Percentiles rank a stretch among this genome's conserved stretches.
Evolutionary conservation across 2,329 filamentous ascomycete species (phyloP).

Genomic region (Dactylellina haptotyla): DNA sequence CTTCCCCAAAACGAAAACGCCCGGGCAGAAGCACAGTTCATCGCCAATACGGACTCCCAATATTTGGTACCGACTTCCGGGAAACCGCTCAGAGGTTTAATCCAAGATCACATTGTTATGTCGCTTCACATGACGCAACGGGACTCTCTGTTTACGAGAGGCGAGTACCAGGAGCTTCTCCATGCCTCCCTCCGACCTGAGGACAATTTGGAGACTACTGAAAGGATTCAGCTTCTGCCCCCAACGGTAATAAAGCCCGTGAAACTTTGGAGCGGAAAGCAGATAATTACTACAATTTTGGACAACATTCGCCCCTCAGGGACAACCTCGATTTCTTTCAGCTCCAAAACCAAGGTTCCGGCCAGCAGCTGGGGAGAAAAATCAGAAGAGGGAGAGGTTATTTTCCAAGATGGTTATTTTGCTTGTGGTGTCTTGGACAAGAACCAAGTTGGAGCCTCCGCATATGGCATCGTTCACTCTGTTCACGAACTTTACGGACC

Average conservation of each 20-base stretch:
- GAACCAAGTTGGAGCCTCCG: slow-evolving; percentile 87
- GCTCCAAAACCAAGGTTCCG: slow-evolving; percentile 75
- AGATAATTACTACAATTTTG: slow-evolving; percentile 89
- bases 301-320: slow-evolving; percentile 86
- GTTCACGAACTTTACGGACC: slow-evolving; percentile 94
- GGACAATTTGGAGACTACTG: slow-evolving; percentile 60
- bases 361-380: slow-evolving; percentile 81
- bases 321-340: slow-evolving; percentile 69
- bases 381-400: slow-evolving; percentile 80
- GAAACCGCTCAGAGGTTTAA: slow-evolving; percentile 91
- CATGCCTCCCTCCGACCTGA: slow-evolving; percentile 91
- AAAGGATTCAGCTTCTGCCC: slow-evolving; percentile 80
- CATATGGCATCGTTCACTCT: slow-evolving; percentile 87
- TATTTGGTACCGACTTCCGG: slow-evolving; percentile 94
- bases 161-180: slow-evolving; percentile 91
- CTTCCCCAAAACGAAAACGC: slow-evolving; percentile 98
- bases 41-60: slow-evolving; percentile 96
- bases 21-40: slow-evolving; percentile 87
- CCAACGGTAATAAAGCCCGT: slow-evolving; percentile 85
- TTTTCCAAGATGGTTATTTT: slow-evolving; percentile 87
- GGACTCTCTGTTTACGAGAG: slow-evolving; percentile 87
- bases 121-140: slow-evolving; percentile 88
- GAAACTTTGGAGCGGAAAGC: slow-evolving; percentile 92
- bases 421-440: slow-evolving; percentile 94
- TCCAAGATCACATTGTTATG: slow-evolving; percentile 98